phyloP scores from a whole-genome alignment of 2,329 filamentous ascomycete species.

The Aspergillus sp. region DNA sequence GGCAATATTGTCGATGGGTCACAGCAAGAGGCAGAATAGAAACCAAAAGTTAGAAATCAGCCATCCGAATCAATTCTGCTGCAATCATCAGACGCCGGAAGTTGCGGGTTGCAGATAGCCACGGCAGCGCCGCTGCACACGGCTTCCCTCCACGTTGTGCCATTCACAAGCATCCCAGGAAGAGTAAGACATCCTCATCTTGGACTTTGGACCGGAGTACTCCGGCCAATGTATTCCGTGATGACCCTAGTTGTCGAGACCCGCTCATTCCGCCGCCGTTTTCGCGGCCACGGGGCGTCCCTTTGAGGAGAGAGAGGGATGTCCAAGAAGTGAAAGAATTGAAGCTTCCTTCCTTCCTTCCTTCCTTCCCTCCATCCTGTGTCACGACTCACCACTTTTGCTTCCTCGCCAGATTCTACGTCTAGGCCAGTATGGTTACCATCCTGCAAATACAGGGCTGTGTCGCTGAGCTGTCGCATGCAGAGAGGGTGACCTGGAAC shows the following conservation, averaged over 20 bases:
- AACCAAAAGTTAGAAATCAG: background rate
- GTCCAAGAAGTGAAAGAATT: background rate
- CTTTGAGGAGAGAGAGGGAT: background rate
- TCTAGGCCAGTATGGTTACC: background rate
- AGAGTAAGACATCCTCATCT: background rate
- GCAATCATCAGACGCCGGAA: background rate
- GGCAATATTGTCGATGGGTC: background rate
- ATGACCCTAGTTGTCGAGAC: background rate
- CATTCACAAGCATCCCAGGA: background rate
- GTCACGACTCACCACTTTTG: background rate
- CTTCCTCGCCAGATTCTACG: background rate
- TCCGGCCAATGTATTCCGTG: background rate
- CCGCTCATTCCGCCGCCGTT: background rate
- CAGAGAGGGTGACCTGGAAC: background rate
- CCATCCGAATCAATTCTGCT: background rate
- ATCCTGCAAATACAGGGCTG: background rate
- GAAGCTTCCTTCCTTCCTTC: background rate
- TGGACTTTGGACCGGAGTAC: background rate
- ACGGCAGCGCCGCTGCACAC: background rate
- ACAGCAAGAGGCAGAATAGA: background rate
- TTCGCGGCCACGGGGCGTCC: background rate
- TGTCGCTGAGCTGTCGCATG: constrained; percentile 1
- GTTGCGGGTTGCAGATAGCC: background rate
- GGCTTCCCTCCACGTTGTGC: constrained; percentile 1
- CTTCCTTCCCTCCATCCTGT: background rate